Evolutionary conservation across 2,329 filamentous ascomycete species (phyloP).

Genomic region (Didymella segeticola): DNA sequence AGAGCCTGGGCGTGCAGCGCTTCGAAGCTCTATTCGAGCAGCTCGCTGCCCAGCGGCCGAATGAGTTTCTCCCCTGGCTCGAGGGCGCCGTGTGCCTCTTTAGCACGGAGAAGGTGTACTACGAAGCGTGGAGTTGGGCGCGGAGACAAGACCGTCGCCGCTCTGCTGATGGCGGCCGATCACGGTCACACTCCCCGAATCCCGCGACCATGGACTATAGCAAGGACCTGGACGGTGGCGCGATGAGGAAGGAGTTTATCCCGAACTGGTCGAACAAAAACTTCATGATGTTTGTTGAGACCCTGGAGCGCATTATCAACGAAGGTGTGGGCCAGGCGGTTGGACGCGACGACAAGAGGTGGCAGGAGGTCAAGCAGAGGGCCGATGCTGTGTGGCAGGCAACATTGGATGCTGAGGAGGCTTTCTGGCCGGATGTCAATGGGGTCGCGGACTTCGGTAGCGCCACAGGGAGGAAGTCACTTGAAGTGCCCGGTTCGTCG

Average conservation of each 20-base stretch:
- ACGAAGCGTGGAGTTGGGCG: slow-evolving; percentile 45
- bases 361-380: slow-evolving; percentile 30
- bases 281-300: slow-evolving; percentile 66
- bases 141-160: slow-evolving; percentile 29
- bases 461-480: neutral
- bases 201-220: slow-evolving; percentile 7
- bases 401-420: slow-evolving; percentile 43
- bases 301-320: slow-evolving; percentile 63
- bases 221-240: slow-evolving; percentile 69
- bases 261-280: slow-evolving; percentile 71
- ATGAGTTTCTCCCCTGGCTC: slow-evolving; percentile 40
- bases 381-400: slow-evolving; percentile 34
- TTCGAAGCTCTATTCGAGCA: slow-evolving; percentile 38
- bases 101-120: slow-evolving; percentile 46
- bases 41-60: slow-evolving; percentile 10
- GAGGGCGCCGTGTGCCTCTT: slow-evolving; percentile 43
- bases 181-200: neutral
- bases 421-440: slow-evolving; percentile 40
- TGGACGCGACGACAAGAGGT: slow-evolving; percentile 25
- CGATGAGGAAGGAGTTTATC: slow-evolving; percentile 69
- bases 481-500: neutral
- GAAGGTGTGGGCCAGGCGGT: slow-evolving; percentile 41
- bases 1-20: slow-evolving; percentile 37
- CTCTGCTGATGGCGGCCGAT: neutral
- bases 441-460: neutral